Conservation (phyloP, 2,329 filamentous ascomycete genomes). For the Emmonsiellopsis sp. region DNA sequence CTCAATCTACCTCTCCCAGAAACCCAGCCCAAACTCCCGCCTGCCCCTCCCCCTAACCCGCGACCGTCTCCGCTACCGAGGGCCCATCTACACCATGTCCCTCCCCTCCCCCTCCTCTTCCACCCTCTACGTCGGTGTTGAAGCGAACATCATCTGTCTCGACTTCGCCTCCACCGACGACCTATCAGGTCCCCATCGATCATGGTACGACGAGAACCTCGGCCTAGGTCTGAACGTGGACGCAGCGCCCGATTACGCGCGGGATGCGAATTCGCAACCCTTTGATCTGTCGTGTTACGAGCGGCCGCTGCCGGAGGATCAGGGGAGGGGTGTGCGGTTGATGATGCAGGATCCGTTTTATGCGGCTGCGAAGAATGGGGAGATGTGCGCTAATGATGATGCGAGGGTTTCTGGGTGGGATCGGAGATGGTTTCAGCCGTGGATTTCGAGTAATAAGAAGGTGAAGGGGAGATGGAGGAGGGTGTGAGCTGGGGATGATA, state of each 20-base stretch:
- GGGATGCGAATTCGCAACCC: constrained; percentile 12
- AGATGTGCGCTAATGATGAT: constrained; percentile 14
- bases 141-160: constrained; percentile 32
- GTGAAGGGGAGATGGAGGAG: constrained; percentile 22
- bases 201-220: constrained; percentile 27
- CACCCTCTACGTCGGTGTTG: constrained; percentile 37
- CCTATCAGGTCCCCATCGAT: constrained; percentile 18
- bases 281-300: constrained; percentile 36
- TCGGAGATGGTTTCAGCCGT: constrained; percentile 23
- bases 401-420: constrained; percentile 26
- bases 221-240: constrained; percentile 15
- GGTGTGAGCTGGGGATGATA: background rate
- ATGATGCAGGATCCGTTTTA: constrained; percentile 25
- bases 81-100: constrained; percentile 36
- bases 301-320: constrained; percentile 26
- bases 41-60: constrained; percentile 9
- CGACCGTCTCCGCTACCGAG: constrained; percentile 26
- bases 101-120: constrained; percentile 35
- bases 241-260: constrained; percentile 1
- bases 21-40: constrained; percentile 9
- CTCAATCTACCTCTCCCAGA: constrained; percentile 34
- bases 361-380: constrained; percentile 11
- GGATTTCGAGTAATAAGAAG: constrained; percentile 15
- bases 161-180: constrained; percentile 38
- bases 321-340: constrained; percentile 23